Percentiles rank a stretch among this genome's conserved stretches.
These are phyloP conservation scores for Cercospora berteroae DNA, from an alignment of 2,329 filamentous ascomycete genomes.

Conservation along the genomic window DNA sequence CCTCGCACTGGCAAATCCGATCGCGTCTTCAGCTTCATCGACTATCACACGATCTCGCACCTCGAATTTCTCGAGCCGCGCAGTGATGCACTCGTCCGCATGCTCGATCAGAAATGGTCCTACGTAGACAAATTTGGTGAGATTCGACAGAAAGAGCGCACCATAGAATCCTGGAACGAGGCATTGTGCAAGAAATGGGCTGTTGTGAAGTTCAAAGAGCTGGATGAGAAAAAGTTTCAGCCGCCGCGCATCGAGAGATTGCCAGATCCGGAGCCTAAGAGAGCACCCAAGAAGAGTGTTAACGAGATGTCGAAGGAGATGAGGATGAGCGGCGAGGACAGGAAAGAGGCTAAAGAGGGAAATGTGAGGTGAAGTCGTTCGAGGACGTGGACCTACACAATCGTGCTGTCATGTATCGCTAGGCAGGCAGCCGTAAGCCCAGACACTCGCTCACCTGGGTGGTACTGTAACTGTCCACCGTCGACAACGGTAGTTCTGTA, in stretches of 20 bases:
- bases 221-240: background rate
- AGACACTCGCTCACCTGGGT: background rate
- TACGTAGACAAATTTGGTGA: slow-evolving; percentile 21
- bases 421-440: background rate
- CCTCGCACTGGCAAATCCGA: background rate
- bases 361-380: background rate
- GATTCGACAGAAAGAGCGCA: slow-evolving; percentile 19
- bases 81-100: slow-evolving; percentile 27
- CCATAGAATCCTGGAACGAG: slow-evolving; percentile 26
- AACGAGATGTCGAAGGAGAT: background rate
- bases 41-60: slow-evolving; percentile 28
- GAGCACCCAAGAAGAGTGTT: background rate
- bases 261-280: background rate
- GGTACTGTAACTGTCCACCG: background rate
- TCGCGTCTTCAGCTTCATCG: slow-evolving; percentile 27
- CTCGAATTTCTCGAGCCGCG: slow-evolving; percentile 29
- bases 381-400: background rate
- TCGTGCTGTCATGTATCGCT: background rate
- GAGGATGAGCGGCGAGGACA: background rate
- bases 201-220: slow-evolving; percentile 9
- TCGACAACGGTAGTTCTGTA: background rate
- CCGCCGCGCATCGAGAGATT: background rate
- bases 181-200: slow-evolving; percentile 30
- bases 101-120: slow-evolving; percentile 37
- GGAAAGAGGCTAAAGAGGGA: background rate